A percentile compares a stretch with the other conserved stretches of the same genome.
These are phyloP conservation scores for Alternaria atra DNA, from an alignment of 2,329 filamentous ascomycete species.

Conservation along the genomic window DNA sequence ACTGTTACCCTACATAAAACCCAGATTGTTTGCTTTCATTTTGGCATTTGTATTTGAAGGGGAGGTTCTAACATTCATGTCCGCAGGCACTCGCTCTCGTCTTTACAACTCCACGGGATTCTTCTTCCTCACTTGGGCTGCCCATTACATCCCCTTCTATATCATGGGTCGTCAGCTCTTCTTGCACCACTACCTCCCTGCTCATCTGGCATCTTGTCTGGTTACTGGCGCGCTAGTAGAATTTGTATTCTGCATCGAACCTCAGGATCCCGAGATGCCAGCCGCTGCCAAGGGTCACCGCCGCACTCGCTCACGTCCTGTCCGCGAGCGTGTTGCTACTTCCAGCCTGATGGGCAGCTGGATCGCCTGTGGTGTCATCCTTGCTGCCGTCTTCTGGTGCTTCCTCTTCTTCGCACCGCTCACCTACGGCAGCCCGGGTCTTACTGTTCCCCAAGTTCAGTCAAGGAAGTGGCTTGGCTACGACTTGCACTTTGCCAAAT, in stretches of 20 bases:
- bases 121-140: constrained; percentile 98
- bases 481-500: constrained; percentile 99
- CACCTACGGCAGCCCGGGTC: constrained; percentile 92
- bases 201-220: constrained; percentile 88
- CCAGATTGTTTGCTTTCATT: constrained; percentile 2
- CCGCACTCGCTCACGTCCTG: constrained; percentile 69
- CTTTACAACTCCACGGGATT: constrained; percentile 99
- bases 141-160: constrained; percentile 97
- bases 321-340: constrained; percentile 79
- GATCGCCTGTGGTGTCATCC: constrained; percentile 77
- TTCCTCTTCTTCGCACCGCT: constrained; percentile 95
- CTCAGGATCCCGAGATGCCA: constrained; percentile 60
- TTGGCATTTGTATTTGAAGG: constrained; percentile 12
- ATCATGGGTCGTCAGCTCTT: constrained; percentile 98
- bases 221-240: constrained; percentile 92
- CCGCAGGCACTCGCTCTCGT: constrained; percentile 81
- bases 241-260: constrained; percentile 94
- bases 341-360: constrained; percentile 82
- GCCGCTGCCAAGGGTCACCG: constrained; percentile 43
- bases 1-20: constrained; percentile 6
- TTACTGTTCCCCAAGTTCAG: constrained; percentile 79
- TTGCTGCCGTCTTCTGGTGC: constrained; percentile 73
- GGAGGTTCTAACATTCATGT: constrained; percentile 21
- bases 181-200: constrained; percentile 95
- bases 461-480: constrained; percentile 96